A percentile compares a stretch with the other conserved stretches of the same genome.
phyloP scores from a whole-genome alignment of 192 early-diverging fungal species.

The Piromyces finnis region DNA sequence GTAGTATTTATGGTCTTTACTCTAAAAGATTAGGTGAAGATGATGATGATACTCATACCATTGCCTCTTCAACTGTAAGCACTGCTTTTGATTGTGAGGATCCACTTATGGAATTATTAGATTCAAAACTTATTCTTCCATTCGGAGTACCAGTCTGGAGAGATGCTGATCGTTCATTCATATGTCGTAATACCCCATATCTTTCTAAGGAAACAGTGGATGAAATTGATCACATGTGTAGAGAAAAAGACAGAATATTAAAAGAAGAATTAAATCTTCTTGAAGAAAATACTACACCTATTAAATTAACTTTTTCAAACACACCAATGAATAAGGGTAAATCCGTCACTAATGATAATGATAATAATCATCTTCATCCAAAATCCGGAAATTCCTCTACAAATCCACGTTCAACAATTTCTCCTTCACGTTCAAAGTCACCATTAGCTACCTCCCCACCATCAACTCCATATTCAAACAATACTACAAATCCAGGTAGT shows the following conservation, averaged over 20 bases:
- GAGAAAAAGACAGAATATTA: background rate
- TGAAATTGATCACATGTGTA: background rate
- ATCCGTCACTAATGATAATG: no score
- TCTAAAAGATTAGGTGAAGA: no score
- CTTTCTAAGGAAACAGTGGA: background rate
- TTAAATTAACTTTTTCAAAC: background rate
- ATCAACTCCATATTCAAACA: no score
- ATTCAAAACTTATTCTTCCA: slow-evolving; percentile 6
- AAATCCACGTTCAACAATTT: no score
- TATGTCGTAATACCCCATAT: background rate
- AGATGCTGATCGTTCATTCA: background rate
- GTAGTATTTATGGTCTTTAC: background rate
- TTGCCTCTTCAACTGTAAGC: background rate
- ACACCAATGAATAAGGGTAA: no score
- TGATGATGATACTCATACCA: background rate
- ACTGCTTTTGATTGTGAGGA: slow-evolving; percentile 1
- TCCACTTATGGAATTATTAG: slow-evolving; percentile 5
- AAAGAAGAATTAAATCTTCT: background rate
- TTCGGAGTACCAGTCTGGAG: slow-evolving; percentile 6
- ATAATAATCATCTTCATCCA: no score
- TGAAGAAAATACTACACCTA: background rate
- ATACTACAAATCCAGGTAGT: no score
- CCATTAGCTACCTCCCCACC: no score
- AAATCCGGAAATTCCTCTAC: no score
- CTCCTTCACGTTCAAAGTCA: no score